Percentiles rank a stretch among this genome's conserved stretches.
phyloP scores from a whole-genome alignment of 495 filamentous ascomycete species.

The Penicillium herquei region DNA sequence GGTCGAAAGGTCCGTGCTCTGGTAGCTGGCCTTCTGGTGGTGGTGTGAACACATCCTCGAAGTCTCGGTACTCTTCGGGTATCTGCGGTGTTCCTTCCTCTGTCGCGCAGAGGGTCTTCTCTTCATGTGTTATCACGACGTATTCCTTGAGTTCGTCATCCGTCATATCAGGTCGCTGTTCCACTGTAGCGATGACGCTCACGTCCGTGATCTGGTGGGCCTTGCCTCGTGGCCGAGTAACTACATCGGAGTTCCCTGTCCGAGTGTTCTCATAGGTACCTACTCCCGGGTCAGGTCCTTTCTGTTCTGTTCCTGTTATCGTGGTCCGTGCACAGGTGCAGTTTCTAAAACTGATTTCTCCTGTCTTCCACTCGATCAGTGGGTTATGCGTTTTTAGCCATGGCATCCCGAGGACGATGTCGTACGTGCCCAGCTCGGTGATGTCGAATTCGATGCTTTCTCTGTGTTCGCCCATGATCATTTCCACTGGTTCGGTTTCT shows the following conservation, averaged over 20 bases:
- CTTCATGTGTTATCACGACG: neutral
- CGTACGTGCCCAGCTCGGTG: neutral
- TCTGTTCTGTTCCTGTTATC: neutral
- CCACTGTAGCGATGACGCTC: neutral
- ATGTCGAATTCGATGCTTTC: neutral
- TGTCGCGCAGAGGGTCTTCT: neutral
- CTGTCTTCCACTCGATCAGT: neutral
- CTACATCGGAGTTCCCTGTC: neutral
- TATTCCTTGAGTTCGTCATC: neutral
- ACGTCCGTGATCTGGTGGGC: neutral
- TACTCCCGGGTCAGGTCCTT: neutral
- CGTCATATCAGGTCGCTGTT: neutral
- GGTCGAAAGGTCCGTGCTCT: neutral
- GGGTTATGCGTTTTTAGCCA: neutral
- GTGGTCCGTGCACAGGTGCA: neutral
- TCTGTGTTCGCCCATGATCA: neutral
- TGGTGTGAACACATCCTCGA: conserved; percentile 4
- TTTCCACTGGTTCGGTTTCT: neutral
- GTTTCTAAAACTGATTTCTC: too few relatives aligned
- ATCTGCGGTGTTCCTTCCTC: conserved; percentile 3
- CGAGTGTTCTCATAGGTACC: neutral
- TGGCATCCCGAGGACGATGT: neutral
- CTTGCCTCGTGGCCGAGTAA: neutral
- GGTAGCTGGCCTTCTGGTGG: neutral
- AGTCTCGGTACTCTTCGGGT: conserved; percentile 6